Evolutionary conservation across 805 yeast genomes (phyloP).

Genomic region (Saccharomyces mikatae): DNA sequence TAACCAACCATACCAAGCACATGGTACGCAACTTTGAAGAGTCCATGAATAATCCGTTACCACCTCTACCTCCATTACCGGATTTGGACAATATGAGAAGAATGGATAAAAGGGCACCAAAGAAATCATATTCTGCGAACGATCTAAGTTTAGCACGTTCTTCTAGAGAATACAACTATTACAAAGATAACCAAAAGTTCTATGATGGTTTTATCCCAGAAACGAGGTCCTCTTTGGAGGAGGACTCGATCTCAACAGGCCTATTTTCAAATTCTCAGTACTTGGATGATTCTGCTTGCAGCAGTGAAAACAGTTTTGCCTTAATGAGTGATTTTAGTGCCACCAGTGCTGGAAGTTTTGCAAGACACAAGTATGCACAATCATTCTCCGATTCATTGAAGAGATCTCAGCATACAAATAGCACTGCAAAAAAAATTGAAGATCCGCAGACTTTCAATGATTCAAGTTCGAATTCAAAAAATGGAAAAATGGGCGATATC

Average conservation of each 20-base stretch:
- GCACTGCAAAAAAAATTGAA: conserved; percentile 3
- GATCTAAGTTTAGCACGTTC: conserved; percentile 11
- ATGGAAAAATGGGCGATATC: conserved; percentile 25
- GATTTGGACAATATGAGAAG: conserved; percentile 1
- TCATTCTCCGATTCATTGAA: conserved; percentile 27
- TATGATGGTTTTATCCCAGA: conserved; percentile 13
- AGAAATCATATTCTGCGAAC: conserved; percentile 24
- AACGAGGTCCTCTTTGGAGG: conserved; percentile 6
- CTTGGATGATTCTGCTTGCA: conserved; percentile 41
- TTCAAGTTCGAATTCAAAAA: background rate
- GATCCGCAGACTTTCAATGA: background rate
- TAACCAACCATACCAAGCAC: background rate
- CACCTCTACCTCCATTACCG: conserved; percentile 25
- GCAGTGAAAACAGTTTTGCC: conserved; percentile 35
- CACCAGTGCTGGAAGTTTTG: conserved; percentile 79
- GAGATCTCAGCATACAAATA: conserved; percentile 12
- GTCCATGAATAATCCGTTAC: conserved; percentile 10
- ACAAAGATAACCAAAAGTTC: conserved; percentile 11
- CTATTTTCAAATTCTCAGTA: conserved; percentile 37
- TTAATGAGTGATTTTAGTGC: conserved; percentile 66
- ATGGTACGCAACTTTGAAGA: background rate
- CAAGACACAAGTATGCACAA: conserved; percentile 58
- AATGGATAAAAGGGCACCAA: conserved; percentile 5
- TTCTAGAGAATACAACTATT: conserved; percentile 8
- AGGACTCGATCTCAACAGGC: conserved; percentile 11